Conservation (phyloP, 345 rosid species). For the Draba incana region DNA sequence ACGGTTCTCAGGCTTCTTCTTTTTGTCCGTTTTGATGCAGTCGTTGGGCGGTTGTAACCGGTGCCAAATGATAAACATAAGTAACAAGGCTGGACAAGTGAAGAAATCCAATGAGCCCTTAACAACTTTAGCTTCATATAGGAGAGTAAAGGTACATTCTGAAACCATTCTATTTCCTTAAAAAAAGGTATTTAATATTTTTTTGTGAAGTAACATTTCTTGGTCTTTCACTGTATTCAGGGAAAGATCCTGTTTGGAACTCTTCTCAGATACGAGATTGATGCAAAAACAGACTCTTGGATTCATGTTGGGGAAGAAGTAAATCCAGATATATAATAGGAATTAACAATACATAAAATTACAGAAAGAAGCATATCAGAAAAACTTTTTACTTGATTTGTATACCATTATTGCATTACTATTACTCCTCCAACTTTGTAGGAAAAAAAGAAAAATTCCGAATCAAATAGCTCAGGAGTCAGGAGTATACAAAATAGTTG, state of each 20-base stretch:
- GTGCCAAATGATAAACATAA: slow-evolving; percentile 80
- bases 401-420: slow-evolving; percentile 3
- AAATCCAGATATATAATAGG: slow-evolving; percentile 41
- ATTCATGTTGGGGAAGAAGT: slow-evolving; percentile 72
- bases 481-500: background rate
- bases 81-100: slow-evolving; percentile 57
- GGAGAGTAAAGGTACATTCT: slow-evolving; percentile 74
- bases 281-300: slow-evolving; percentile 44
- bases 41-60: slow-evolving; percentile 93
- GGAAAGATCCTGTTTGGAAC: slow-evolving; percentile 90
- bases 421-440: slow-evolving; percentile 9
- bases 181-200: background rate
- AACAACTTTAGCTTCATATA: slow-evolving; percentile 79
- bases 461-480: background rate
- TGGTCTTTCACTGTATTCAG: slow-evolving; percentile 48
- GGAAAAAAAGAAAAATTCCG: background rate
- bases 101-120: slow-evolving; percentile 79
- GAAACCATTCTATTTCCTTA: background rate
- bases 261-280: slow-evolving; percentile 49
- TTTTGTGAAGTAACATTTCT: slow-evolving; percentile 1
- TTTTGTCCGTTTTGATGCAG: slow-evolving; percentile 40
- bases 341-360: slow-evolving; percentile 1
- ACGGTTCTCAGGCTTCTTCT: background rate
- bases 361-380: slow-evolving; percentile 7
- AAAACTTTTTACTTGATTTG: background rate